Conservation (phyloP, 495 filamentous ascomycete genomes). For the Viridothelium virens region DNA sequence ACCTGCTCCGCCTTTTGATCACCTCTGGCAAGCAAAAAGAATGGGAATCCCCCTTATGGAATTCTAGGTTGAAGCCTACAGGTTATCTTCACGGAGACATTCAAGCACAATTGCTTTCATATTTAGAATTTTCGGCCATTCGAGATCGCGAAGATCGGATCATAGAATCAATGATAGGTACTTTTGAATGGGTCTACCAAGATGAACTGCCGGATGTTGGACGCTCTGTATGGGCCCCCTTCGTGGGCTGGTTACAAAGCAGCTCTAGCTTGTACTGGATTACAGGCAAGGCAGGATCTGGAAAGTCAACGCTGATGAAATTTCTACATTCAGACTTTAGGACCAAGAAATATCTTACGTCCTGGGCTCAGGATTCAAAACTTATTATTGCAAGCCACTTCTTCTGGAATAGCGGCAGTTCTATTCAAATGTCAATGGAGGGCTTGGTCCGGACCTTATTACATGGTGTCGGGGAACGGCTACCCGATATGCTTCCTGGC, state of each 20-base stretch:
- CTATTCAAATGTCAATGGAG: constrained; percentile 3
- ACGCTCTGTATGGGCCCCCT: neutral
- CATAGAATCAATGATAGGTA: neutral
- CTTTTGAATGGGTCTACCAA: neutral
- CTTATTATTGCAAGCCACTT: constrained; percentile 8
- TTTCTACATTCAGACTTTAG: neutral
- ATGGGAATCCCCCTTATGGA: neutral
- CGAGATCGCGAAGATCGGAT: constrained; percentile 5
- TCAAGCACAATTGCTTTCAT: neutral
- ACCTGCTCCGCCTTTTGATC: neutral
- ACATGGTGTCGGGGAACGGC: neutral
- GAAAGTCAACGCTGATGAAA: constrained; percentile 1
- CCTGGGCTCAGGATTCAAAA: neutral
- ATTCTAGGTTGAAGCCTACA: neutral
- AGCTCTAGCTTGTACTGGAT: neutral
- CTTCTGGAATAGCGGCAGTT: neutral
- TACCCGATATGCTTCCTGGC: neutral
- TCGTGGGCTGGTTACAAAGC: constrained; percentile 1
- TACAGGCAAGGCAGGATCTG: neutral
- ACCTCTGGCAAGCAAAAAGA: neutral
- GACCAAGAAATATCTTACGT: neutral
- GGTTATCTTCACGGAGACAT: neutral
- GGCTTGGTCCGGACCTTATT: neutral
- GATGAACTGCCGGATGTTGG: neutral
- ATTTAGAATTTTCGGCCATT: neutral